These are phyloP conservation scores for Anastatica hierochuntica DNA, from an alignment of 345 rosid species.

Conservation along the genomic window DNA sequence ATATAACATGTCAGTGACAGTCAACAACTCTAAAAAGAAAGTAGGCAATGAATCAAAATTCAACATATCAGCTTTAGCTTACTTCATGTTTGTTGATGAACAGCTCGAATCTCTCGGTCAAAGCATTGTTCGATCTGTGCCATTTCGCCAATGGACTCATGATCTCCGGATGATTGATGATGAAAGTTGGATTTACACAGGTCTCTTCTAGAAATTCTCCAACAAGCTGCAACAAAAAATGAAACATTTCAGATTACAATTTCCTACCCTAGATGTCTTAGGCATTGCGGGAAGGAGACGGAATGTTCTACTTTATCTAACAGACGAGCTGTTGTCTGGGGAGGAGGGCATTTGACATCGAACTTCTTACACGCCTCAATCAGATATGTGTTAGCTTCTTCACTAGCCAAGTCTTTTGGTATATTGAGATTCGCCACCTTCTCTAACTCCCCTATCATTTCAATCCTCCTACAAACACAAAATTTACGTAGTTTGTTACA, in stretches of 20 bases:
- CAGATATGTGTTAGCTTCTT: conserved; percentile 71
- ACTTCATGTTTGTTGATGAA: conserved; percentile 91
- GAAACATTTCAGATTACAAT: background rate
- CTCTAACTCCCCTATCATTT: conserved; percentile 88
- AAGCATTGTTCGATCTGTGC: conserved; percentile 58
- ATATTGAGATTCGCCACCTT: conserved; percentile 74
- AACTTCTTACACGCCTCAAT: conserved; percentile 57
- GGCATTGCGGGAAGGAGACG: background rate
- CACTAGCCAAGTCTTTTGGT: conserved; percentile 77
- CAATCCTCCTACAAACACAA: conserved; percentile 46
- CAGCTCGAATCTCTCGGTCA: conserved; percentile 92
- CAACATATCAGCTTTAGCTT: background rate
- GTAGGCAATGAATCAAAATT: background rate
- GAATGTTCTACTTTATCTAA: conserved; percentile 61
- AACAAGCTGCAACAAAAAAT: conserved; percentile 55
- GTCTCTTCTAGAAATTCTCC: conserved; percentile 89
- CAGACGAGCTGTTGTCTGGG: conserved; percentile 81
- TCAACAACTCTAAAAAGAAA: too few species aligned
- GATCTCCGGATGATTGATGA: conserved; percentile 52
- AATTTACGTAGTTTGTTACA: background rate
- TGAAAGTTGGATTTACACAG: conserved; percentile 88
- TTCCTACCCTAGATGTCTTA: background rate
- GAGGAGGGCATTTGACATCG: conserved; percentile 85
- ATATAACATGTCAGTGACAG: too few species aligned
- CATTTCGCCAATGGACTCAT: conserved; percentile 28